A percentile compares a stretch with the other conserved stretches of the same genome.
phyloP scores from a whole-genome alignment of 2,329 filamentous ascomycete species.

The Mycocentrospora acerina region DNA sequence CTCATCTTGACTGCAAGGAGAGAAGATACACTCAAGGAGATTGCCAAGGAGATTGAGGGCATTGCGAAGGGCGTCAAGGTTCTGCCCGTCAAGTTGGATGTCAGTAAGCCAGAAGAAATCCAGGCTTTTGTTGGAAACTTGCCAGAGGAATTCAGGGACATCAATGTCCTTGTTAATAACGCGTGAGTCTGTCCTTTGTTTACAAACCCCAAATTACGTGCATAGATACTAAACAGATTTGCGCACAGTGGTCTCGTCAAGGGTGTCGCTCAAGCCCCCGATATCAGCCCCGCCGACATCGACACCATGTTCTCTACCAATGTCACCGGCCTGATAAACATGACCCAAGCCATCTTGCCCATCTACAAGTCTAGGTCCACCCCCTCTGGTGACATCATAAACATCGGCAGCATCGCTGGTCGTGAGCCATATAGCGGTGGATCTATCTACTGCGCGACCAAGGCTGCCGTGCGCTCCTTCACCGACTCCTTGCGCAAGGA shows the following conservation, averaged over 20 bases:
- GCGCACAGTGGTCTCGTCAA: slow-evolving; percentile 75
- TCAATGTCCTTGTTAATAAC: slow-evolving; percentile 93
- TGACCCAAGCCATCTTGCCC: slow-evolving; percentile 88
- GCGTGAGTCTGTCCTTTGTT: slow-evolving; percentile 61
- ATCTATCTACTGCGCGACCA: slow-evolving; percentile 90
- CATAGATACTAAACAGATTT: not conserved
- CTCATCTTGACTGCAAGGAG: slow-evolving; percentile 88
- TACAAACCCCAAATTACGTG: slow-evolving; percentile 11
- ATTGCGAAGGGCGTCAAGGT: slow-evolving; percentile 77
- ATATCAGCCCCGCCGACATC: slow-evolving; percentile 81
- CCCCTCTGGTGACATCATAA: slow-evolving; percentile 90
- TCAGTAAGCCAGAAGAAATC: slow-evolving; percentile 77
- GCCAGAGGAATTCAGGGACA: slow-evolving; percentile 78
- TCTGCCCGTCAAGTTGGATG: slow-evolving; percentile 79
- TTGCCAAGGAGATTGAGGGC: slow-evolving; percentile 73
- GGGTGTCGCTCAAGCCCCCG: slow-evolving; percentile 80
- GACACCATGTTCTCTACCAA: slow-evolving; percentile 89
- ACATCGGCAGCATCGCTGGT: slow-evolving; percentile 89
- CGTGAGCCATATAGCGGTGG: slow-evolving; percentile 83
- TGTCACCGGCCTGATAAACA: slow-evolving; percentile 90
- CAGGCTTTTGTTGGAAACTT: slow-evolving; percentile 69
- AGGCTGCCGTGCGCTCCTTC: slow-evolving; percentile 83
- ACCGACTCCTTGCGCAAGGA: slow-evolving; percentile 82
- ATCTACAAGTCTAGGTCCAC: slow-evolving; percentile 75
- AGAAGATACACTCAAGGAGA: slow-evolving; percentile 71